phyloP scores from a whole-genome alignment of 2,329 filamentous ascomycete genomes.

The Basipetospora chlamydospora region DNA sequence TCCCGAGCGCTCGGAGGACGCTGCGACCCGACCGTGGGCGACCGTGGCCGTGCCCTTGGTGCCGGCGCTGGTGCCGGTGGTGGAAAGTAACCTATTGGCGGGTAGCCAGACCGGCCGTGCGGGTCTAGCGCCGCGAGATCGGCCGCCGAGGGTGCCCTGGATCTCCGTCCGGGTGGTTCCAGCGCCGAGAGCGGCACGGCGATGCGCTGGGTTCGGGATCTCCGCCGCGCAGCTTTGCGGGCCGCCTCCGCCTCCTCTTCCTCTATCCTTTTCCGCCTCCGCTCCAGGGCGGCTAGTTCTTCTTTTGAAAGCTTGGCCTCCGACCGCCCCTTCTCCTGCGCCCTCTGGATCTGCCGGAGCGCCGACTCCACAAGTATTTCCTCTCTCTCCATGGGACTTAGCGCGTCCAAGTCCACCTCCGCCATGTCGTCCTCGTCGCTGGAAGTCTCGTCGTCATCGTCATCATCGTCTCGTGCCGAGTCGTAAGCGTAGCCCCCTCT shows the following conservation, averaged over 20 bases:
- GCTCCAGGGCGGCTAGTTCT: constrained; percentile 69
- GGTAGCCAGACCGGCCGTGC: constrained; percentile 22
- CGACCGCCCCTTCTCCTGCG: constrained; percentile 58
- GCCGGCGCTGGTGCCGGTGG: constrained; percentile 25
- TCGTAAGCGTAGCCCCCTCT: constrained; percentile 5
- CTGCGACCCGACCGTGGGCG: constrained; percentile 26
- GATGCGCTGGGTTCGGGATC: constrained; percentile 30
- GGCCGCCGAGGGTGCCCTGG: constrained; percentile 18
- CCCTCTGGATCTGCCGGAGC: constrained; percentile 63
- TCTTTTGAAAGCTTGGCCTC: constrained; percentile 69
- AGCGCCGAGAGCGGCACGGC: constrained; percentile 39
- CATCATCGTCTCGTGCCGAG: constrained; percentile 19
- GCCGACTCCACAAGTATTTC: constrained; percentile 65
- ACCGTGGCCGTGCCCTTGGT: constrained; percentile 25
- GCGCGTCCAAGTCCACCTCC: constrained; percentile 31
- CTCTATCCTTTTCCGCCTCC: constrained; percentile 45
- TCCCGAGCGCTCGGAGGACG: constrained; percentile 19
- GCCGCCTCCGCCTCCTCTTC: constrained; percentile 27
- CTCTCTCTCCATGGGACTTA: constrained; percentile 50
- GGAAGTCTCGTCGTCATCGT: constrained; percentile 28
- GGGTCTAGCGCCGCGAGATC: constrained; percentile 16
- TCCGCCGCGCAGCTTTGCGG: constrained; percentile 13
- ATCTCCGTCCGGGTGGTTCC: constrained; percentile 20
- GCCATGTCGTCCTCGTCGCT: constrained; percentile 31
- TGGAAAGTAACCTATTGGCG: constrained; percentile 37